Evolutionary conservation across 164 flowering plant species (phyloP).

Genomic region (Annona cherimola): DNA sequence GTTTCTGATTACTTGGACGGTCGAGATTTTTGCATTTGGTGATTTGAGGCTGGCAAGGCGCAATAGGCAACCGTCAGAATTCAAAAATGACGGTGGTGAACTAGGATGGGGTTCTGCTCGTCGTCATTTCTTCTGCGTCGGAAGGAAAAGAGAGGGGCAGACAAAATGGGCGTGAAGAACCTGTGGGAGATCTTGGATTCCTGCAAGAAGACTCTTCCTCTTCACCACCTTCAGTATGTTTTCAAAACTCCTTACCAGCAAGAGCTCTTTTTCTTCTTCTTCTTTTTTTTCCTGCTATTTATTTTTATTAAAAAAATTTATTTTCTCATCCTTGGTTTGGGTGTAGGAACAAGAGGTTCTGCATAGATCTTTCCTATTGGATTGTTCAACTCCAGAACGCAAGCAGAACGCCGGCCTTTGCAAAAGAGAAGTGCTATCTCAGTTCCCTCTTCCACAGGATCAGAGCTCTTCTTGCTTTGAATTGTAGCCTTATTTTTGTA

Average conservation of each 20-base stretch:
- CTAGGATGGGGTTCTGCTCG: no score
- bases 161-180: slow-evolving; percentile 82
- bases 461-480: slow-evolving; percentile 83
- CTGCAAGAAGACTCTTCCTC: slow-evolving; percentile 86
- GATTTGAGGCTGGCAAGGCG: no score
- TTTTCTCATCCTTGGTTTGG: not conserved
- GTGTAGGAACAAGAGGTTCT: slow-evolving; percentile 81
- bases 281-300: not conserved
- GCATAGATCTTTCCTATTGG: slow-evolving; percentile 97
- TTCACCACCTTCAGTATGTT: slow-evolving; percentile 82
- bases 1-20: no score
- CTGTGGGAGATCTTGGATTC: slow-evolving; percentile 92
- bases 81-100: no score
- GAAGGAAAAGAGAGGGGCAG: slow-evolving; percentile 4
- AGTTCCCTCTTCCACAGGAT: slow-evolving; percentile 83
- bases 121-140: not conserved
- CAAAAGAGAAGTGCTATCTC: slow-evolving; percentile 59
- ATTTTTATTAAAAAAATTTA: not conserved
- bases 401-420: slow-evolving; percentile 37
- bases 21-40: no score
- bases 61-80: no score
- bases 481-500: slow-evolving; percentile 80
- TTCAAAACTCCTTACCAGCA: no score
- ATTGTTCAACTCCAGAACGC: slow-evolving; percentile 74
- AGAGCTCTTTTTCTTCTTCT: not conserved